Evolutionary conservation across 352 stramenopile species (phyloP).

Genomic region (Globisporangium middletonii): DNA sequence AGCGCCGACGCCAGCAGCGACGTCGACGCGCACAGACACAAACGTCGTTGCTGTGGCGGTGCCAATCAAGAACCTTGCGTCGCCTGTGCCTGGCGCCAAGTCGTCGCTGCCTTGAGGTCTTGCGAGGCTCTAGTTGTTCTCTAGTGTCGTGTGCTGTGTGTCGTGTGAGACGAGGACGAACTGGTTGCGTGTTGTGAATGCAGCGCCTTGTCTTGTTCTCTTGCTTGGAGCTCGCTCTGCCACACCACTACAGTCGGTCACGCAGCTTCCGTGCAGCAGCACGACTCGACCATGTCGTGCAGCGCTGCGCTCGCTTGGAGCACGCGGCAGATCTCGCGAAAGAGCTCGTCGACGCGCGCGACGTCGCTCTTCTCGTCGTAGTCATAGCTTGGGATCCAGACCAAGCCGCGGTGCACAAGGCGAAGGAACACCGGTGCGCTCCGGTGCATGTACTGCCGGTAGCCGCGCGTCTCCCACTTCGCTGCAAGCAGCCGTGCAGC

Average conservation of each 20-base stretch:
- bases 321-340: slow-evolving; percentile 17
- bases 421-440: slow-evolving; percentile 62
- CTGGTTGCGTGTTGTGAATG: no score
- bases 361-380: slow-evolving; percentile 53
- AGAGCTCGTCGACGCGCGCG: slow-evolving; percentile 17
- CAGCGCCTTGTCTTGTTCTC: no score
- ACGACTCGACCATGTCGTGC: neutral
- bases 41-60: no score
- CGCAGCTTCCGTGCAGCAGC: slow-evolving; percentile 4
- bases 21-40: no score
- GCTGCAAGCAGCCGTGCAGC: slow-evolving; percentile 31
- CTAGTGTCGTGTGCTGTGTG: no score
- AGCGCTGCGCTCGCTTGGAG: slow-evolving; percentile 13
- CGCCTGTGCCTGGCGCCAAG: no score
- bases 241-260: neutral
- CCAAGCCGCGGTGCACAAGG: slow-evolving; percentile 53
- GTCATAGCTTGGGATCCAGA: slow-evolving; percentile 75
- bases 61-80: no score
- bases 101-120: no score
- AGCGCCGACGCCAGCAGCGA: no score
- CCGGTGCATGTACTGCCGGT: slow-evolving; percentile 74
- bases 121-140: no score
- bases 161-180: no score
- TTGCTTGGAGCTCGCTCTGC: no score
- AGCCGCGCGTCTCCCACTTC: slow-evolving; percentile 50